phyloP scores from a whole-genome alignment of 208 protist species.

The Phytomonas serpens region DNA sequence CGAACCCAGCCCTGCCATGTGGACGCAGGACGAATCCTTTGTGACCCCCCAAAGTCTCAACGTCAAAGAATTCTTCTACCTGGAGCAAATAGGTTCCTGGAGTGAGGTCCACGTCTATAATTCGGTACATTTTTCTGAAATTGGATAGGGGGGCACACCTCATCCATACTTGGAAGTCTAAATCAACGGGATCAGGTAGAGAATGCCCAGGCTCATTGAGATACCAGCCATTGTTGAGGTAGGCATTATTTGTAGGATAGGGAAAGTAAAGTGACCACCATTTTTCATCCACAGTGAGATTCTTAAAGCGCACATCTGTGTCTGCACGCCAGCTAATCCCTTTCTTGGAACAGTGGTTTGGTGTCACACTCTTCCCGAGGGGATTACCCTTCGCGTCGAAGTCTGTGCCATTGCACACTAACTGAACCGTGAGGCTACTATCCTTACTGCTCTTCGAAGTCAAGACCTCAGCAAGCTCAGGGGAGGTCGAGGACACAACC shows the following conservation, averaged over 20 bases:
- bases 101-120: constrained; percentile 70
- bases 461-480: not conserved
- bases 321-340: constrained; percentile 93
- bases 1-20: constrained; percentile 50
- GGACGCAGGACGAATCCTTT: constrained; percentile 93
- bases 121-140: constrained; percentile 96
- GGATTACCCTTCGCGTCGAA: constrained; percentile 43
- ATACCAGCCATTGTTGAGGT: constrained; percentile 80
- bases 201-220: constrained; percentile 71
- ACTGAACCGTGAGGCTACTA: constrained; percentile 19
- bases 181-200: constrained; percentile 77
- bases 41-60: constrained; percentile 84
- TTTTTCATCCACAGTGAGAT: constrained; percentile 23
- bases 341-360: constrained; percentile 58
- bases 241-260: constrained; percentile 51
- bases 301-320: constrained; percentile 76
- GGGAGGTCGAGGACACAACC: constrained; percentile 2
- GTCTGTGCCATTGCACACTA: constrained; percentile 70
- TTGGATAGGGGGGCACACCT: constrained; percentile 83
- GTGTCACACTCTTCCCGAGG: constrained; percentile 23
- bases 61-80: constrained; percentile 92
- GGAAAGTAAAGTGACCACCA: constrained; percentile 72
- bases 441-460: constrained; percentile 16
- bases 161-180: constrained; percentile 98
- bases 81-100: constrained; percentile 67